Conservation (phyloP, 768 basidiomycete species). For the Boletus pseudo-olivaceus region DNA sequence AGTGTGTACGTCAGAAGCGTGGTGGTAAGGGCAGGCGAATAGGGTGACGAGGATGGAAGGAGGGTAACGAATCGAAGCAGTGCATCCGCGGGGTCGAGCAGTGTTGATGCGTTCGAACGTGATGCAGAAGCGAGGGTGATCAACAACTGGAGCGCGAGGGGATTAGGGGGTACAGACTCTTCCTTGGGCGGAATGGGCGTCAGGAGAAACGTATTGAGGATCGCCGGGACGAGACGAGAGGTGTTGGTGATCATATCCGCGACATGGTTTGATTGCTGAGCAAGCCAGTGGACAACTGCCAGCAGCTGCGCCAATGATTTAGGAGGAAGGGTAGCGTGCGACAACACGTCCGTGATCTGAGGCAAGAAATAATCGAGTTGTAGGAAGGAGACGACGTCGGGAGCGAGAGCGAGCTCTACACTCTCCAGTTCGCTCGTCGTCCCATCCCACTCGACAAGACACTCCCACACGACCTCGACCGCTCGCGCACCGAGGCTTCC, state of each 20-base stretch:
- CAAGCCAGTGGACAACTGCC: slow-evolving; percentile 56
- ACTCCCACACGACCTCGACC: slow-evolving; percentile 72
- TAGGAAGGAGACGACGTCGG: slow-evolving; percentile 15
- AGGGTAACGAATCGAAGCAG: slow-evolving; percentile 69
- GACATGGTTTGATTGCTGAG: slow-evolving; percentile 50
- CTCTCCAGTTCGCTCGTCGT: slow-evolving; percentile 31
- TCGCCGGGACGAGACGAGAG: slow-evolving; percentile 46
- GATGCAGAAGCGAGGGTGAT: slow-evolving; percentile 58
- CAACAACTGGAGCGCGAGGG: slow-evolving; percentile 53
- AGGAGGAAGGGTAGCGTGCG: slow-evolving; percentile 40
- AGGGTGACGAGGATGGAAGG: slow-evolving; percentile 46
- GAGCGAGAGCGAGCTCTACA: slow-evolving; percentile 39
- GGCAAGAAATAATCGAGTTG: slow-evolving; percentile 46
- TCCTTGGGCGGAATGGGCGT: slow-evolving; percentile 45
- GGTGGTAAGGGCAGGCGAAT: slow-evolving; percentile 35
- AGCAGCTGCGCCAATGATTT: slow-evolving; percentile 57
- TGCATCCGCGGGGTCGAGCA: slow-evolving; percentile 57
- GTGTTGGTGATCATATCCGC: slow-evolving; percentile 52
- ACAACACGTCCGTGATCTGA: slow-evolving; percentile 41
- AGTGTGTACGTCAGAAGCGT: slow-evolving; percentile 57
- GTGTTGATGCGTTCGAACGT: slow-evolving; percentile 57
- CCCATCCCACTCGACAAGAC: slow-evolving; percentile 62
- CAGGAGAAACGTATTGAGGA: slow-evolving; percentile 57
- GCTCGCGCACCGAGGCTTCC: slow-evolving; percentile 67
- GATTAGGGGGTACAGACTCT: slow-evolving; percentile 36